A percentile compares a stretch with the other conserved stretches of the same genome.
Evolutionary conservation across 495 filamentous ascomycete genomes (phyloP).

Genomic region (Aspergillus affinis): DNA sequence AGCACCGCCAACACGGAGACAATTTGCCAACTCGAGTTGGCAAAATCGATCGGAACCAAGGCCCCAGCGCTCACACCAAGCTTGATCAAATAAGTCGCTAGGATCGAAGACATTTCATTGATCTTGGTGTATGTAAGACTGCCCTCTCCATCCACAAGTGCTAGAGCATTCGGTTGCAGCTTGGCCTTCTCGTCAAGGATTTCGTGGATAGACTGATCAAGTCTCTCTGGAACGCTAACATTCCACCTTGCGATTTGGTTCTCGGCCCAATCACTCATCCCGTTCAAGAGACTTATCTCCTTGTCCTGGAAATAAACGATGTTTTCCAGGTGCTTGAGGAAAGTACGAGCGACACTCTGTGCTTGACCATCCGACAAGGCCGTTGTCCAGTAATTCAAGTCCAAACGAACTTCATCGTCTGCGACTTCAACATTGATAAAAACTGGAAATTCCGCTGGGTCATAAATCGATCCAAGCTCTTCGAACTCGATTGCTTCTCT

Average conservation of each 20-base stretch:
- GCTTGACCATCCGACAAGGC: conserved; percentile 48
- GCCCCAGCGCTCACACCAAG: conserved; percentile 41
- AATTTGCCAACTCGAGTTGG: conserved; percentile 41
- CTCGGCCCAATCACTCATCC: conserved; percentile 37
- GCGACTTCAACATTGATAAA: conserved; percentile 55
- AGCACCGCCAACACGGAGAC: conserved; percentile 43
- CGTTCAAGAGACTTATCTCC: conserved; percentile 37
- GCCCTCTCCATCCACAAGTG: conserved; percentile 51
- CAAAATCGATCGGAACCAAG: conserved; percentile 38
- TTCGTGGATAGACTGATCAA: conserved; percentile 45
- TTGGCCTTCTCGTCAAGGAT: conserved; percentile 39
- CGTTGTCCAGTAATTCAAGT: conserved; percentile 59
- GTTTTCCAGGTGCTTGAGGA: conserved; percentile 44
- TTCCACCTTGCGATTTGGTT: conserved; percentile 48
- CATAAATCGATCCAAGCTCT: conserved; percentile 46
- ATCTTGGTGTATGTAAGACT: conserved; percentile 51
- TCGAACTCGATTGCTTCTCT: conserved; percentile 36
- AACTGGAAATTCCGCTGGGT: conserved; percentile 56
- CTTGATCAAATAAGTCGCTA: conserved; percentile 43
- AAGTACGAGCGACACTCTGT: conserved; percentile 50
- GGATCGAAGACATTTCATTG: conserved; percentile 41
- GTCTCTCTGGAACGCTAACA: conserved; percentile 29
- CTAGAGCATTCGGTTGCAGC: conserved; percentile 35
- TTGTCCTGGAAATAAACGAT: conserved; percentile 35
- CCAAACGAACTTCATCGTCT: conserved; percentile 45